Base-by-base conservation (phyloP, 2,329 filamentous ascomycete species). In the Trichoderma endophyticum region DNA sequence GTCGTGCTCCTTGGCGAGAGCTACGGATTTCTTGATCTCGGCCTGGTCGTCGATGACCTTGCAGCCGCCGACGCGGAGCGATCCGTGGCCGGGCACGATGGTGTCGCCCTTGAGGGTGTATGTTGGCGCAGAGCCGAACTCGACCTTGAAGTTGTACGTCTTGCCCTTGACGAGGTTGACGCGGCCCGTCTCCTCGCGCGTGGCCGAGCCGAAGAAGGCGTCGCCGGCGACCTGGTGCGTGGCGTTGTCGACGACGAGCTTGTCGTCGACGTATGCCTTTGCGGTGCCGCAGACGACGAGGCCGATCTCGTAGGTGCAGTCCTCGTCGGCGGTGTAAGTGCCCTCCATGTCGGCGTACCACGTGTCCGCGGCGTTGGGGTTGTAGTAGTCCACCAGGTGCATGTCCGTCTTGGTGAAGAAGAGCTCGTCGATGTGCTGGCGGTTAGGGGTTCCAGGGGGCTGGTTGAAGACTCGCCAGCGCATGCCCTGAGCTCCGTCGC, bases 1-100 rank as follows among this genome's bases (percentile, higher is more conserved):
- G 71, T 95, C 92, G 1, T 91, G 90, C 56, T 88, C 85, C 78
- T 86, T 87, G 34, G 93, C 93, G 7, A 92, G 84, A 32, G 87
- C 84, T 1, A 92, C 91, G 0, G 93, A 92, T 73, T 90, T 86
- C 64, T 86, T 82, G 71, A 94, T 89, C 77, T 91, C 88, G 18
- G 86, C 84, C 71, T 88, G 81, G 48, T 86, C 81, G 75, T 89
- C 85, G 60, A 90, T 86, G 51, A 87, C 84, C 75, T 86, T 87
- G 78, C 85, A 87, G 24, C 87, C 88, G 48, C 90, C 90, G 32
- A 92, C 83, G 60, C 90, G 85, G 62, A 92, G 86, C 1, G 88
- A 89, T 60, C 90, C 90, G 56, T 85, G 84, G 28, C 87, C 87
- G 69, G 89, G 86, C 18, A 87, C 80, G 14, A 87, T 84, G 14